Base-by-base conservation (phyloP, 2,329 filamentous ascomycete genomes). In the Allantophomopsis lycopodina region DNA sequence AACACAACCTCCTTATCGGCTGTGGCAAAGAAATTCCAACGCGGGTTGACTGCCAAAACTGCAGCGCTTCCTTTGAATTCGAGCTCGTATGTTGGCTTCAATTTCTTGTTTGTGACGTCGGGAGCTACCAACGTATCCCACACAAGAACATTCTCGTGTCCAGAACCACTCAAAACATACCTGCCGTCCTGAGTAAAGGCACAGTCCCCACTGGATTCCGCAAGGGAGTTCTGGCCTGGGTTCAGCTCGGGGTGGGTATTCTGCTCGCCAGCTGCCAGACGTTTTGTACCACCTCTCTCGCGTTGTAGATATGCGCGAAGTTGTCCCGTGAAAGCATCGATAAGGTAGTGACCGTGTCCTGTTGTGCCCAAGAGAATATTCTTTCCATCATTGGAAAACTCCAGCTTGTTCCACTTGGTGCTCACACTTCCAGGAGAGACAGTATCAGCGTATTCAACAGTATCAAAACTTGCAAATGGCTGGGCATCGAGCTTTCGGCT, bases 311-410 rank as follows among this genome's bases (percentile, higher is more conserved):
- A 87, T 8, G 83, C 79, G 53, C 80, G 84, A 16, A 96, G 60
- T 6, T 69, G 71, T 32, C 89, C 91, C 33, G 85, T 78, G 55
- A 95, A 96, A 1, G 89, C 84, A 56, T 98, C 91, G n/a, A 98
- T 66, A 2, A 98, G 64, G 53, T 91, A 94, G 59, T 98, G 91
- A 0, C 87, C 86, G 38, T 71, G 71, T 6, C 83, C 85, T 37
- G 80, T 84, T 2, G 89, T 96, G 12, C 83, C 84, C 14, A 98
- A 60, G 5, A 98, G 69, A 36, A 98, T 62, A 44, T 76, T 76
- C 54, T 94, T 94, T 14, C 91, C 91, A 53, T 98, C 91, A 52
- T 98, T 98, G 42, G 85, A 91, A 56, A 98, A 96, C 52, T 94
- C 87, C 33, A 98, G 69, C 50, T 83, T 87, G 2, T 84, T 91